Base-by-base conservation (phyloP, 768 basidiomycete species). In the Rickenella mellea region DNA sequence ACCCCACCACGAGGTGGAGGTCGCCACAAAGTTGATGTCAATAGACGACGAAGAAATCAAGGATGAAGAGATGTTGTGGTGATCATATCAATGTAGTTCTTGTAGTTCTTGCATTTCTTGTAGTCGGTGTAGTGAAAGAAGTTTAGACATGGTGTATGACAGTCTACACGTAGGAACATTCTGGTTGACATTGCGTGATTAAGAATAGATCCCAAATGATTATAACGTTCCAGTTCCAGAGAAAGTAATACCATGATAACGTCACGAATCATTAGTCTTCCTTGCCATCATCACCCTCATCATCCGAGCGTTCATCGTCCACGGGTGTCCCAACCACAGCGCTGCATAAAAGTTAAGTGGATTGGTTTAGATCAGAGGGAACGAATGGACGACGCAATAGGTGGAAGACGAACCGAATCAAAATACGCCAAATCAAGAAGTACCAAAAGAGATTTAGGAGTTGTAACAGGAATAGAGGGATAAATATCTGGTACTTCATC, bases 361-460 rank as follows among this genome's bases (percentile, higher is more conserved):
- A n/a, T n/a, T n/a, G n/a, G 11, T 19, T 26, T n/a, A n/a, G 3
- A 11, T 41, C 21, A 58, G 24, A 54, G 42, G 30, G 31, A 28
- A n/a, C 15, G 46, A 25, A 41, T 29, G 15, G 40, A 39, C 15
- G 46, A n/a, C 27, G 31, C 4, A 21, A 43, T 12, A 14, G 20
- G 22, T 12, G n/a, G 24, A 6, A 40, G 32, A 65, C 79, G 32
- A 48, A 90, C 88, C 84, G 72, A 38, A 71, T 60, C 12, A 83
- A 67, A 40, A 94, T 83, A 41, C 89, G 78, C 57, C 74, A 61
- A 58, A 97, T 91, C 21, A 91, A 68, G 62, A 69, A 78, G 59
- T 87, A 94, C 93, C 93, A 97, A 69, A 96, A 96, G 20, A 94
- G 45, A 56, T 97, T 97, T 52, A 99, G 69, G 29, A 76, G 51